Evolutionary conservation across 208 protist genomes (phyloP).

Genomic region (Trypanosomatidae sp.): DNA sequence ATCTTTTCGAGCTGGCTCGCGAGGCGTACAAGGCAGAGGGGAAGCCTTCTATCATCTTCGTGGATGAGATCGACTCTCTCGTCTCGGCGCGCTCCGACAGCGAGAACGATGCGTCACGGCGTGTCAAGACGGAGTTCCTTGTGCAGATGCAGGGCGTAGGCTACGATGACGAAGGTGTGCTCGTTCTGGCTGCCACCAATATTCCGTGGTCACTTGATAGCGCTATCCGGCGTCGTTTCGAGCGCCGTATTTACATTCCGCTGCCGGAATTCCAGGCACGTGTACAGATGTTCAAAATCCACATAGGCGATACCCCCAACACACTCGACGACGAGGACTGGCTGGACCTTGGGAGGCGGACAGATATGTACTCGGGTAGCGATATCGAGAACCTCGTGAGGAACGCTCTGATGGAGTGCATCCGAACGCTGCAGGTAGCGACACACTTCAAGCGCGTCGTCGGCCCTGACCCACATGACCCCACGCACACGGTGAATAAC

Average conservation of each 20-base stretch:
- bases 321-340: slow-evolving; percentile 88
- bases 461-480: slow-evolving; percentile 77
- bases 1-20: slow-evolving; percentile 93
- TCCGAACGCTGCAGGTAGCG: slow-evolving; percentile 96
- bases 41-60: slow-evolving; percentile 94
- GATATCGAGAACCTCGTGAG: slow-evolving; percentile 97
- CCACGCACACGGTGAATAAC: slow-evolving; percentile 70
- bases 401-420: slow-evolving; percentile 98
- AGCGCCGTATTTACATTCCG: slow-evolving; percentile 93
- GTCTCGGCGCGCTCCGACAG: slow-evolving; percentile 83
- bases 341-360: slow-evolving; percentile 84
- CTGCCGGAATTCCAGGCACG: slow-evolving; percentile 87
- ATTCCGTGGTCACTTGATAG: slow-evolving; percentile 92
- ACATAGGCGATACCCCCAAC: slow-evolving; percentile 94
- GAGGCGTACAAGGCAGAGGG: slow-evolving; percentile 67
- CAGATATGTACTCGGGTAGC: slow-evolving; percentile 95
- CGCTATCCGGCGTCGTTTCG: slow-evolving; percentile 90
- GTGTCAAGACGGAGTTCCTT: slow-evolving; percentile 99
- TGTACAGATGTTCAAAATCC: slow-evolving; percentile 95
- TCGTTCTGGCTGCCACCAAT: slow-evolving; percentile 93
- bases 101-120: slow-evolving; percentile 92
- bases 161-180: slow-evolving; percentile 82
- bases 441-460: slow-evolving; percentile 97
- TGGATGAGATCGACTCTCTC: slow-evolving; percentile 96
- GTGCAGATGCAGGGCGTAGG: slow-evolving; percentile 96